A percentile compares a stretch with the other conserved stretches of the same genome.
These are phyloP conservation scores for Dothideomycetes sp. DNA, from an alignment of 2,329 filamentous ascomycete genomes.

Conservation along the genomic window DNA sequence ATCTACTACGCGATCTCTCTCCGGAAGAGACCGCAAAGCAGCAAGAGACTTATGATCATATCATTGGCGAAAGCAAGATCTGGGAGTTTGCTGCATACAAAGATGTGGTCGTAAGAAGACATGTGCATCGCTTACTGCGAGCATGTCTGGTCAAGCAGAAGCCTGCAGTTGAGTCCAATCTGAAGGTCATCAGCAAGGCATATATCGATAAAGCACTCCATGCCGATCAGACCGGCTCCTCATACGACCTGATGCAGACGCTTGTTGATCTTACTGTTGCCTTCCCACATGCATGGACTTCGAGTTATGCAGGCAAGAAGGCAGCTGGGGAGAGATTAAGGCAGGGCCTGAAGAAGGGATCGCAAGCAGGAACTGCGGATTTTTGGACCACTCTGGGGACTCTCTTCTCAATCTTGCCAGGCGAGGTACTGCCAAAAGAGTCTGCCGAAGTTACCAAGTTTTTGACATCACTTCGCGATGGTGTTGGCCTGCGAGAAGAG, in stretches of 20 bases:
- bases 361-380: slow-evolving; percentile 58
- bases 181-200: slow-evolving; percentile 51
- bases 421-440: slow-evolving; percentile 42
- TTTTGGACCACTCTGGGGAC: slow-evolving; percentile 63
- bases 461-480: slow-evolving; percentile 56
- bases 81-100: slow-evolving; percentile 48
- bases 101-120: slow-evolving; percentile 45
- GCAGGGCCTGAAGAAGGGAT: slow-evolving; percentile 70
- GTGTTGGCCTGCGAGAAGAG: slow-evolving; percentile 66
- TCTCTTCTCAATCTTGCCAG: slow-evolving; percentile 48
- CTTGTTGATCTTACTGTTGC: slow-evolving; percentile 54
- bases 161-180: slow-evolving; percentile 23
- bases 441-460: slow-evolving; percentile 48
- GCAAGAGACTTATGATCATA: slow-evolving; percentile 49
- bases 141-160: slow-evolving; percentile 36
- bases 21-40: slow-evolving; percentile 48
- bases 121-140: slow-evolving; percentile 45
- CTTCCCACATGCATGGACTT: slow-evolving; percentile 64
- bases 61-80: slow-evolving; percentile 52
- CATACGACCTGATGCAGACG: slow-evolving; percentile 57
- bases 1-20: slow-evolving; percentile 36
- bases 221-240: slow-evolving; percentile 61
- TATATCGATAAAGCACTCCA: slow-evolving; percentile 67
- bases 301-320: slow-evolving; percentile 48
- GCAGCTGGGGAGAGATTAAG: slow-evolving; percentile 48